Percentiles rank a stretch among this genome's conserved stretches.
Conservation (phyloP, 225 moss, liverwort and hornwort species). For the Pleurozium schreberi region DNA sequence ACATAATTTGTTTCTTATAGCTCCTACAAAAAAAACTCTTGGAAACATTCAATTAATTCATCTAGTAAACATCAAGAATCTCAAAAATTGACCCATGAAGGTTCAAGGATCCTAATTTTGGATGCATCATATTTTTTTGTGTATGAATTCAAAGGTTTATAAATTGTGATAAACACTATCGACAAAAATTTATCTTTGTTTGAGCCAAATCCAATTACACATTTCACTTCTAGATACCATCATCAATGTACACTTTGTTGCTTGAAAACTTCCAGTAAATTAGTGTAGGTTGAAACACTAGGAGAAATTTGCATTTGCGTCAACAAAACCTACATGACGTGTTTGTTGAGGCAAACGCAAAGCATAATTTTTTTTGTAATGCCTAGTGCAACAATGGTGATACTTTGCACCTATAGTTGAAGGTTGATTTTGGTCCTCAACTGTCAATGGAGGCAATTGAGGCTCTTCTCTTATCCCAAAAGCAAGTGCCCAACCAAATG, state of each 20-base stretch:
- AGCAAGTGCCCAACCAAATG: too few species aligned
- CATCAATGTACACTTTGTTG: background rate
- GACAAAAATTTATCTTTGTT: background rate
- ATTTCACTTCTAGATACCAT: background rate
- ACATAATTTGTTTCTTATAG: too few species aligned
- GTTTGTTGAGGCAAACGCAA: too few species aligned
- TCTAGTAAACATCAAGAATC: fast-evolving
- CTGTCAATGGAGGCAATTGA: too few species aligned
- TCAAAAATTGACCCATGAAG: background rate
- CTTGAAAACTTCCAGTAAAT: background rate
- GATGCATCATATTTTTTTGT: background rate
- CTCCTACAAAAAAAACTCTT: background rate
- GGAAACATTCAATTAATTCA: background rate
- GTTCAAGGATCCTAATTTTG: background rate
- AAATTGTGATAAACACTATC: background rate
- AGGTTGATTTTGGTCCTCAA: too few species aligned
- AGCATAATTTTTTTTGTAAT: too few species aligned
- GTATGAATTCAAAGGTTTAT: too few species aligned
- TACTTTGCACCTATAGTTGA: too few species aligned
- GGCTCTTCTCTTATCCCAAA: too few species aligned
- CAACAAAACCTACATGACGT: too few species aligned
- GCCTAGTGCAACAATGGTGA: too few species aligned
- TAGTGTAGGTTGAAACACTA: background rate
- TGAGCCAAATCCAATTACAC: background rate
- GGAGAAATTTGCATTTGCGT: too few species aligned